Evolutionary conservation across 805 yeast genomes (phyloP), one percentile per base, ranked within the genome.

Genomic region (Metschnikowia baotianmanensis): DNA sequence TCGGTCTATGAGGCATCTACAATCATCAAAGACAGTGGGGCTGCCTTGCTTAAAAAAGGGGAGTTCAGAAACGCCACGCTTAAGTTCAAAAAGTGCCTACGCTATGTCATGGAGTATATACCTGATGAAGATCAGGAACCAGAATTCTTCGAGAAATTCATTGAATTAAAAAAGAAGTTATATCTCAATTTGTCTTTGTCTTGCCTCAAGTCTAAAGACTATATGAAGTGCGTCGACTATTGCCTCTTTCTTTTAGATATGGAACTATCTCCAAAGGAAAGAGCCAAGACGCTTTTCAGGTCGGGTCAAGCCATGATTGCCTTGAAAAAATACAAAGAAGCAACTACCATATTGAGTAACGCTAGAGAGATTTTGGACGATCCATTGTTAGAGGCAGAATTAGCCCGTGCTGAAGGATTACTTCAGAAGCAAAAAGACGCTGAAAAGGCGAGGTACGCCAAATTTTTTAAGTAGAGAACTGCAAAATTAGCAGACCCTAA

Each of bases 71-170:
- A 78, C 29, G 82, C 91, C 0, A 62, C 71, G 12, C 68, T 78
- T 48, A 86, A 86, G 58, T 86, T 82, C 57, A 66, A 58, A 28
- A 86, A 86, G 57, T 72, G 87, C 9, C 58, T 83, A 39, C 66
- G 88, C 43, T 86, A 85, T 51, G 74, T 82, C 24, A 80, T 81
- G 68, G 91, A 83, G 59, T 77, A 74, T 49, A 69, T 82, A 12
- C 93, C 95, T 0, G 93, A 84, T 52, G 62, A 63, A 24, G 89
- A 82, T 32, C 72, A 73, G 20, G 83, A 82, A 50, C 74, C 78
- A 11, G 76, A 74, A 16, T 67, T 72, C 60, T 71, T 63, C 48
- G 49, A 51, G 4, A 74, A 76, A 47, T 85, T 80, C 55, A 52
- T 64, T 25, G 75, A 69, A 3, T 56, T 77, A 47, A 77, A 76